phyloP scores from a whole-genome alignment of 1,139 yeast species.

The Oligophagozyma castellii region DNA sequence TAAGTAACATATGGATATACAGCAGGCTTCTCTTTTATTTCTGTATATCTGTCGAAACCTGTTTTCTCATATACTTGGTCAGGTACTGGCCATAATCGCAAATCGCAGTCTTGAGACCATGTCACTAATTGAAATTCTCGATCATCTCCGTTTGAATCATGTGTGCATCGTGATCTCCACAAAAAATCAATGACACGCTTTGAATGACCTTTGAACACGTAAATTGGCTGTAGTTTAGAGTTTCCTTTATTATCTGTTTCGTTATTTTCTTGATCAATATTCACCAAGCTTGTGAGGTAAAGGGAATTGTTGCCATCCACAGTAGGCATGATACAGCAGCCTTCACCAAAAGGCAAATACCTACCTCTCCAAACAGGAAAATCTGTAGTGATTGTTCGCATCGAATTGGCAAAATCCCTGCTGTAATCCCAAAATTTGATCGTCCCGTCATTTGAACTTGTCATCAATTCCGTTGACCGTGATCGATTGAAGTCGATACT shows the following conservation, averaged over 20 bases:
- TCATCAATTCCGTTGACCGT: slow-evolving; percentile 43
- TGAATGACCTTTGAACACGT: slow-evolving; percentile 64
- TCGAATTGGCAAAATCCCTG: slow-evolving; percentile 31
- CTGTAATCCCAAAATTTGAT: slow-evolving; percentile 79
- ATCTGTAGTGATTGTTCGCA: slow-evolving; percentile 50
- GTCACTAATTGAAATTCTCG: slow-evolving; percentile 82
- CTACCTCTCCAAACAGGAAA: slow-evolving; percentile 87
- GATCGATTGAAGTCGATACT: slow-evolving; percentile 72
- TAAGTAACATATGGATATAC: slow-evolving; percentile 38
- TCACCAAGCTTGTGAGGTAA: slow-evolving; percentile 42
- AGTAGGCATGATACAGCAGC: slow-evolving; percentile 85
- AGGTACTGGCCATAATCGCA: slow-evolving; percentile 69
- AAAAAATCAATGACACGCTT: slow-evolving; percentile 79
- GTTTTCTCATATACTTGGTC: slow-evolving; percentile 47
- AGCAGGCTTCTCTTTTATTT: slow-evolving; percentile 27
- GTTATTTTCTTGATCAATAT: slow-evolving; percentile 17
- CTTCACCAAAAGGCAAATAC: slow-evolving; percentile 77
- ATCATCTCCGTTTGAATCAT: slow-evolving; percentile 40
- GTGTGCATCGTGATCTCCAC: slow-evolving; percentile 55
- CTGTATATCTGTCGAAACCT: slow-evolving; percentile 34
- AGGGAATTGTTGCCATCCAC: slow-evolving; percentile 75
- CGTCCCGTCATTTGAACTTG: slow-evolving; percentile 76
- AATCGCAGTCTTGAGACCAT: slow-evolving; percentile 83
- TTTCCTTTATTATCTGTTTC: slow-evolving; percentile 14
- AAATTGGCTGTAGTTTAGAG: slow-evolving; percentile 39